These are phyloP conservation scores for Amphibolis antarctica DNA, from an alignment of 106 monocot species.

Conservation along the genomic window DNA sequence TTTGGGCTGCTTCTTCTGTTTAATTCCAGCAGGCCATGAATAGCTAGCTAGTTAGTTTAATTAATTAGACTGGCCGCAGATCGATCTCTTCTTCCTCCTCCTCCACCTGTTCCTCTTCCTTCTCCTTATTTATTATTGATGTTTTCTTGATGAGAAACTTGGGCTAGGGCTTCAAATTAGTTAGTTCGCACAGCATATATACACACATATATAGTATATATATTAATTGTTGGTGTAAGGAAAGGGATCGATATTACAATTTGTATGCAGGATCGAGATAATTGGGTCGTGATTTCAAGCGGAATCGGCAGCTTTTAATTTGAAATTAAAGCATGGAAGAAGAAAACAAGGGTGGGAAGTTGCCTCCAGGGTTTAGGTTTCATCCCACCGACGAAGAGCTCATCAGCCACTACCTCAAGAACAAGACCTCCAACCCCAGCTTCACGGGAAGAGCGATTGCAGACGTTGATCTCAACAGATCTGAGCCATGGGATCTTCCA, in stretches of 20 bases:
- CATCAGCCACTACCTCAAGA: constrained; percentile 44
- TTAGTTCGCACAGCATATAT: too few species aligned
- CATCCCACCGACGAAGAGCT: constrained; percentile 81
- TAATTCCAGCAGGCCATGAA: too few species aligned
- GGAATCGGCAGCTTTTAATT: background rate
- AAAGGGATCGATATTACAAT: too few species aligned
- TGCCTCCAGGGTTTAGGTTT: constrained; percentile 70
- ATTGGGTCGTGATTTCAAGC: background rate
- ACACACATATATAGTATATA: too few species aligned
- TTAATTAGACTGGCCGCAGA: too few species aligned
- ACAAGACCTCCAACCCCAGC: constrained; percentile 31
- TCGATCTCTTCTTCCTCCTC: background rate
- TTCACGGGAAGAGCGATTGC: constrained; percentile 49
- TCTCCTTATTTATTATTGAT: background rate
- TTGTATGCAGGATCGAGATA: too few species aligned
- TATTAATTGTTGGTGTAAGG: too few species aligned
- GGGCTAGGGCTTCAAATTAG: too few species aligned
- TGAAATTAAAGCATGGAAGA: constrained; percentile 3
- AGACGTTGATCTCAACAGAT: constrained; percentile 67
- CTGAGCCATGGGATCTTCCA: constrained; percentile 81
- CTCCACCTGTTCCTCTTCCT: background rate
- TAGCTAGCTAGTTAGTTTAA: too few species aligned
- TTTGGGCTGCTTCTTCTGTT: too few species aligned
- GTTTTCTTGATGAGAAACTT: background rate
- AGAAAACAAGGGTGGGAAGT: constrained; percentile 16